phyloP scores from a whole-genome alignment of 345 rosid genomes.

The Salix suchowensis region DNA sequence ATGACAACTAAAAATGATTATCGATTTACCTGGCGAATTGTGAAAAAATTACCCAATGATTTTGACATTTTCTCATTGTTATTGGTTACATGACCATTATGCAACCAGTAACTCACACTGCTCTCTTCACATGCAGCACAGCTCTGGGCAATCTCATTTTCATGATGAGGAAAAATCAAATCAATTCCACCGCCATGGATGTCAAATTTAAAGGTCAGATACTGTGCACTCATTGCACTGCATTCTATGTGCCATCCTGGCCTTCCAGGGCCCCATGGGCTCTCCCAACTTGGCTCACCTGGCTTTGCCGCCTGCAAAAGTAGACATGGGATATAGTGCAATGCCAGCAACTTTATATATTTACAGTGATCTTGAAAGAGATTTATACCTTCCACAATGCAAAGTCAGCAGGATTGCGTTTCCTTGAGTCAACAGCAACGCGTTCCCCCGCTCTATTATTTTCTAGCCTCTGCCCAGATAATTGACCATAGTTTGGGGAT shows the following conservation, averaged over 20 bases:
- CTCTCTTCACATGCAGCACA: slow-evolving; percentile 63
- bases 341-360: neutral
- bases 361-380: neutral
- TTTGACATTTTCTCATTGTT: slow-evolving; percentile 85
- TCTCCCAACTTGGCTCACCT: slow-evolving; percentile 84
- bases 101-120: slow-evolving; percentile 71
- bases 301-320: slow-evolving; percentile 78
- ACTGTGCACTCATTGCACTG: slow-evolving; percentile 92
- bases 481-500: slow-evolving; percentile 65
- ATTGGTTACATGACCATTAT: slow-evolving; percentile 87
- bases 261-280: slow-evolving; percentile 90
- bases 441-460: slow-evolving; percentile 79
- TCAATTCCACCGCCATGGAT: slow-evolving; percentile 88
- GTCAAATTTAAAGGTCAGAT: slow-evolving; percentile 62
- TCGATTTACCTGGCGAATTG: slow-evolving; percentile 56
- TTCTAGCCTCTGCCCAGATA: slow-evolving; percentile 71
- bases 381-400: slow-evolving; percentile 79
- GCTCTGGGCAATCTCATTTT: slow-evolving; percentile 87
- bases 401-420: slow-evolving; percentile 82
- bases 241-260: slow-evolving; percentile 99
- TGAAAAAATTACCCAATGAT: slow-evolving; percentile 62
- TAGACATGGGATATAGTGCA: slow-evolving; percentile 1
- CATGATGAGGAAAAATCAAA: slow-evolving; percentile 78
- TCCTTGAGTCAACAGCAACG: slow-evolving; percentile 77
- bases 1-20: neutral